Base-by-base conservation (phyloP, 2,329 filamentous ascomycete genomes). In the Colletotrichum gigasporum region DNA sequence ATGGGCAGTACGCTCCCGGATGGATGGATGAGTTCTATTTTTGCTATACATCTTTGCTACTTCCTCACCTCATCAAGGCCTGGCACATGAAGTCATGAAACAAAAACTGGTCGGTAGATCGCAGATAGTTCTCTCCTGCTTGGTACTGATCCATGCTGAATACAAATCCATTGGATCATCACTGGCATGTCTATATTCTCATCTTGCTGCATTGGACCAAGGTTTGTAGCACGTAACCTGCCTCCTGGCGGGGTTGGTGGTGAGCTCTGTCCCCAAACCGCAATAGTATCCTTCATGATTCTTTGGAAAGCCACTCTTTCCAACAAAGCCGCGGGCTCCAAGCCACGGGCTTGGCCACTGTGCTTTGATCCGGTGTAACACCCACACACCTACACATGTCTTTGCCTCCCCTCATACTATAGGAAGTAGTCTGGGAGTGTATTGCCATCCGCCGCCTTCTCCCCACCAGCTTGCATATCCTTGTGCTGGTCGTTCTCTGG, bases 401-500 rank as follows among this genome's bases (percentile, higher is more conserved):
- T n/a, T n/a, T n/a, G n/a, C n/a, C n/a, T n/a, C 22, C 20, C 34
- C 30, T 20, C 10, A 11, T 5, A 8, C 69, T 81, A 92, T 77
- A 93, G 82, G 78, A 93, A 93, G 76, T 91, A 91, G 72, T 91
- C 88, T 3, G 88, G 91, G 72, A 96, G 76, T 75, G 84, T 81
- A 56, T 80, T 88, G 2, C 84, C 85, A 67, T 90, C 87, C 2
- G 83, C 84, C n/a, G 80, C 75, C 79, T 94, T 94, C 63, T 96
- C 93, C 71, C 87, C 85, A 12, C 57, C 65, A 65, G 90, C 87
- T 76, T 96, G 93, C 72, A 91, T 86, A 74, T 97, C 94, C 73
- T 97, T 92, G 75, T 96, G 92, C 70, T 90, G 81, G 75, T 98
- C 95, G 73, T 99, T 97, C 78, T 99, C 96, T 2, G 96, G 96